These are phyloP conservation scores for Mycosarcoma maydis DNA, from an alignment of 1,284 basidiomycete species.

Conservation along the genomic window DNA sequence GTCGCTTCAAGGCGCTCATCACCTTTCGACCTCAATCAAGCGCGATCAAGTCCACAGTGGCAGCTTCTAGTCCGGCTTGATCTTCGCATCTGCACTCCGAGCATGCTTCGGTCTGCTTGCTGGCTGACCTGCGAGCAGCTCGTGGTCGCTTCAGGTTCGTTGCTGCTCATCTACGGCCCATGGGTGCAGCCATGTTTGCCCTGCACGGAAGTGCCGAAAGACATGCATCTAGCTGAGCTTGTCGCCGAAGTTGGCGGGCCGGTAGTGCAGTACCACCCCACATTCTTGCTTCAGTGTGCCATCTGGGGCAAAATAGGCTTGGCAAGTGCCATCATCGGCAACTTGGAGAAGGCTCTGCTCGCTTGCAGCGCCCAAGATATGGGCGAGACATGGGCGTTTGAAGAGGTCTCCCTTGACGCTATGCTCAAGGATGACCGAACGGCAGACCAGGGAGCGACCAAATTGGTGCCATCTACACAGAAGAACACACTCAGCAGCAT, in stretches of 20 bases:
- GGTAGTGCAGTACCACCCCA: conserved; percentile 46
- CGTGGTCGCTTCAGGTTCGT: conserved; percentile 32
- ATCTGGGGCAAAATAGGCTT: conserved; percentile 37
- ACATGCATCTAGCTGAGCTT: conserved; percentile 32
- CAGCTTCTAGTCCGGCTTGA: conserved; percentile 16
- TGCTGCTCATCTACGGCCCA: conserved; percentile 36
- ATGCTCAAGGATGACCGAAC: conserved; percentile 10
- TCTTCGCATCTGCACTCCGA: conserved; percentile 25
- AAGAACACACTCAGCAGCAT: conserved; percentile 4
- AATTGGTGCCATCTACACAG: background rate
- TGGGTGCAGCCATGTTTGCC: conserved; percentile 3
- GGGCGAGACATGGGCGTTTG: conserved; percentile 28
- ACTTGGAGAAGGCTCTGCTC: conserved; percentile 21
- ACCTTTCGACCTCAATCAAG: background rate
- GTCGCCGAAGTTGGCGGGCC: conserved; percentile 31
- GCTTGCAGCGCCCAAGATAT: conserved; percentile 19
- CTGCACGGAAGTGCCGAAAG: background rate
- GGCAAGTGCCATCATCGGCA: conserved; percentile 35
- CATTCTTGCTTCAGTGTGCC: conserved; percentile 43
- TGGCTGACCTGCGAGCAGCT: conserved; percentile 34
- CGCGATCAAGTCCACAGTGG: conserved; percentile 9
- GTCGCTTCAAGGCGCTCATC: conserved; percentile 20
- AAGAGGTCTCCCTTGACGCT: conserved; percentile 18
- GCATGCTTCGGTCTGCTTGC: conserved; percentile 26
- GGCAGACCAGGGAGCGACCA: background rate